A percentile compares a stretch with the other conserved stretches of the same genome.
These are phyloP conservation scores for Fraxinus greggii DNA, from an alignment of 305 asterid genomes.

Conservation along the genomic window DNA sequence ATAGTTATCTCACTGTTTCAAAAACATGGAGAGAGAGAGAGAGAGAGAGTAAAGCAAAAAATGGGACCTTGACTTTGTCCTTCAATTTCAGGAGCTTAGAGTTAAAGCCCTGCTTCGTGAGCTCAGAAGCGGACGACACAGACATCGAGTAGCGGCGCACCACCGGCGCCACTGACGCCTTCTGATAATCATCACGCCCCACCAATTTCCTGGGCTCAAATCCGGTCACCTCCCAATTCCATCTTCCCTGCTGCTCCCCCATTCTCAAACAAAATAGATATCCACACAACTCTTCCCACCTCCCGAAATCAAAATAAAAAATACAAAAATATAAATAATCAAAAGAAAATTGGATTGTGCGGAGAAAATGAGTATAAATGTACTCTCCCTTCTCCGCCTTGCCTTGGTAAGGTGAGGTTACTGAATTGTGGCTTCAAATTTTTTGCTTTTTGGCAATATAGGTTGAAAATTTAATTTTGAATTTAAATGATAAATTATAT, in stretches of 20 bases:
- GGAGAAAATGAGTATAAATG: neutral
- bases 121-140: slow-evolving; percentile 60
- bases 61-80: slow-evolving; percentile 71
- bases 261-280: slow-evolving; percentile 23
- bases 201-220: slow-evolving; percentile 73
- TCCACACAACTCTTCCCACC: neutral
- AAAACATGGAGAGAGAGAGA: neutral
- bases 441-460: neutral
- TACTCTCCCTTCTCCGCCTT: neutral
- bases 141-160: slow-evolving; percentile 80
- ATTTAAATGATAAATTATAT: neutral
- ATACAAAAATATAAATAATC: neutral
- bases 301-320: neutral
- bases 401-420: neutral
- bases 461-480: neutral
- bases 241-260: slow-evolving; percentile 72
- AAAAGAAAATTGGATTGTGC: neutral
- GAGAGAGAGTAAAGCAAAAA: neutral
- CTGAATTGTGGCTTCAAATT: slow-evolving; percentile 7
- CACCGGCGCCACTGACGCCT: slow-evolving; percentile 46
- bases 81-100: slow-evolving; percentile 64
- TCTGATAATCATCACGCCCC: slow-evolving; percentile 54
- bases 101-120: slow-evolving; percentile 51
- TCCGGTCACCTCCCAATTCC: slow-evolving; percentile 99
- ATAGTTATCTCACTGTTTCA: neutral